Conservation (phyloP, 2,329 filamentous ascomycete species). For the Penicillium sp. region DNA sequence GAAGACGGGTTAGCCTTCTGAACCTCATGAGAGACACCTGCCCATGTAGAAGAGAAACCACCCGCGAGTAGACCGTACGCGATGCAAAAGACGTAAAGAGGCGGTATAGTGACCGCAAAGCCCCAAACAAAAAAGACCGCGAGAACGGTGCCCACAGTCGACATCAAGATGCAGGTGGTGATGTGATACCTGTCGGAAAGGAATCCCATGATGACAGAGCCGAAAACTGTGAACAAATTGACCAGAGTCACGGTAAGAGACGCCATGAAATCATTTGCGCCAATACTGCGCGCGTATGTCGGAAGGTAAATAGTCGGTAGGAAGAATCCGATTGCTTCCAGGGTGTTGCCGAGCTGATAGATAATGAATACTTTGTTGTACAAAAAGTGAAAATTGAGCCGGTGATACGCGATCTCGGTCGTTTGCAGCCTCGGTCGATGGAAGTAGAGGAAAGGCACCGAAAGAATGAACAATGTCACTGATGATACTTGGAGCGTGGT, state of each 20-base stretch:
- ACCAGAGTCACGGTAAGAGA: slow-evolving; percentile 29
- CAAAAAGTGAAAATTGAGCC: slow-evolving; percentile 35
- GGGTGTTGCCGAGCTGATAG: slow-evolving; percentile 41
- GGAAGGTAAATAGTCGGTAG: slow-evolving; percentile 38
- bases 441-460: slow-evolving; percentile 38
- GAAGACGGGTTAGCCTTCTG: slow-evolving; percentile 16
- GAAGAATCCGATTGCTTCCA: slow-evolving; percentile 38
- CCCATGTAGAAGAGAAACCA: slow-evolving; percentile 24
- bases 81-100: slow-evolving; percentile 21
- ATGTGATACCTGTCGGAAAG: slow-evolving; percentile 24
- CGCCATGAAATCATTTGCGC: slow-evolving; percentile 19
- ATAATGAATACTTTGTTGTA: slow-evolving; percentile 26
- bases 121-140: slow-evolving; percentile 25
- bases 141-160: slow-evolving; percentile 20
- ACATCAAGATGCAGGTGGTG: slow-evolving; percentile 21
- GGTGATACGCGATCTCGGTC: slow-evolving; percentile 18
- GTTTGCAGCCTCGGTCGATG: slow-evolving; percentile 30
- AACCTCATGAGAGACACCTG: slow-evolving; percentile 20
- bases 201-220: slow-evolving; percentile 38
- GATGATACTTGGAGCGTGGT: slow-evolving; percentile 29
- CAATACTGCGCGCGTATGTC: slow-evolving; percentile 28
- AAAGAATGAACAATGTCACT: slow-evolving; percentile 37
- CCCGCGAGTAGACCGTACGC: slow-evolving; percentile 22
- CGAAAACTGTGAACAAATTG: slow-evolving; percentile 35
- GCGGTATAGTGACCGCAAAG: slow-evolving; percentile 14